These are phyloP conservation scores for Davidsoniella virescens DNA, from an alignment of 2,329 filamentous ascomycete species.

Conservation along the genomic window DNA sequence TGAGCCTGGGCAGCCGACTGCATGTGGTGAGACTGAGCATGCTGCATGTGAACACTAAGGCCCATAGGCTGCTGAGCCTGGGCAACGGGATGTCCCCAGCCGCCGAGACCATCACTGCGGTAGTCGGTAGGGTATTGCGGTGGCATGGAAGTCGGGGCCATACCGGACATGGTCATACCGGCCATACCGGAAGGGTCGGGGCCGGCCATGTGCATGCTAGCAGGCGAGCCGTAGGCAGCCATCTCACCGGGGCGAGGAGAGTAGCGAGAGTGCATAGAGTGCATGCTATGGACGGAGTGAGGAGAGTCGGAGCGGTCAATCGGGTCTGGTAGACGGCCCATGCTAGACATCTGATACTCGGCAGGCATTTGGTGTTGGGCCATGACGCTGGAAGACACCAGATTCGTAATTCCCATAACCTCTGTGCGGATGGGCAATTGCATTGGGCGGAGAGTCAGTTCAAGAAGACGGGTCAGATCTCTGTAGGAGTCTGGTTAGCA, in stretches of 20 bases:
- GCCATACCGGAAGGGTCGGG: constrained; percentile 26
- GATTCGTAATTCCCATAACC: constrained; percentile 15
- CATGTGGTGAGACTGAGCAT: constrained; percentile 20
- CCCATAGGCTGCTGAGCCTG: constrained; percentile 10
- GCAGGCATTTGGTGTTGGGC: constrained; percentile 14
- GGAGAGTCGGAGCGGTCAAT: constrained; percentile 41
- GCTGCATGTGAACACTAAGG: constrained; percentile 20
- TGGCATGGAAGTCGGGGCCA: constrained; percentile 11
- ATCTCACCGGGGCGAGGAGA: constrained; percentile 22
- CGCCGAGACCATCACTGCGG: constrained; percentile 9
- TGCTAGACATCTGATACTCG: constrained; percentile 17
- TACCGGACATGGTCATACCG: constrained; percentile 22
- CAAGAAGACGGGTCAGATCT: no score
- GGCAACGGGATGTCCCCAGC: constrained; percentile 7
- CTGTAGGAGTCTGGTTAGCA: no score
- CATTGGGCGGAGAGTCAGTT: constrained; percentile 10
- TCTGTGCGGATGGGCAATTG: constrained; percentile 14
- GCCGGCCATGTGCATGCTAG: constrained; percentile 28
- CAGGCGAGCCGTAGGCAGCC: constrained; percentile 34
- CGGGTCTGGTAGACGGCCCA: constrained; percentile 16
- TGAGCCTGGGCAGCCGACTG: neutral
- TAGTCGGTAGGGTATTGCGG: constrained; percentile 14
- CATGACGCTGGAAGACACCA: constrained; percentile 15
- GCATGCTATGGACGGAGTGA: constrained; percentile 43
- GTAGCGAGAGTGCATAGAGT: constrained; percentile 38